These are phyloP conservation scores for Xylaria sp. DNA, from an alignment of 2,329 filamentous ascomycete species.

Conservation along the genomic window DNA sequence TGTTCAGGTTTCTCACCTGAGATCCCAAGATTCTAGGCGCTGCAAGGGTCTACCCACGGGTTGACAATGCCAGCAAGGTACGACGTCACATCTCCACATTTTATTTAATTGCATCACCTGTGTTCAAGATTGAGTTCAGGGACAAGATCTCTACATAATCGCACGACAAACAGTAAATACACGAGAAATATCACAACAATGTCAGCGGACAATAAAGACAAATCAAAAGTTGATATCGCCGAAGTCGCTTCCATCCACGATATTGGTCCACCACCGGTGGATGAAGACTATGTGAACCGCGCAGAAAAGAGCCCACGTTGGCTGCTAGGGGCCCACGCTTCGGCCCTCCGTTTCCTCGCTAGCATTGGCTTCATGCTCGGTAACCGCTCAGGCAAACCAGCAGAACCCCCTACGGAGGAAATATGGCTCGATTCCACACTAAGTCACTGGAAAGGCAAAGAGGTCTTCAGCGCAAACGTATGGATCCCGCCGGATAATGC, in stretches of 20 bases:
- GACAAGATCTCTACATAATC: constrained; percentile 29
- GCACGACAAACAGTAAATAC: constrained; percentile 29
- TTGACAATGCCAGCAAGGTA: neutral
- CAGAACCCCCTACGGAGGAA: constrained; percentile 35
- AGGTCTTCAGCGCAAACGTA: constrained; percentile 43
- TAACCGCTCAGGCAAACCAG: constrained; percentile 36
- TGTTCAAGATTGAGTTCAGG: constrained; percentile 25
- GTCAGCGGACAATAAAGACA: constrained; percentile 24
- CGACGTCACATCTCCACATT: constrained; percentile 29
- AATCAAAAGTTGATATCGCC: constrained; percentile 25
- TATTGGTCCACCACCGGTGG: constrained; percentile 40
- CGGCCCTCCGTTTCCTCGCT: constrained; percentile 40
- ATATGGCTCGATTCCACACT: constrained; percentile 47
- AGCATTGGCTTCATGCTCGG: constrained; percentile 42
- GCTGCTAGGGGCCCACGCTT: constrained; percentile 45
- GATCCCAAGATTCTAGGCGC: neutral
- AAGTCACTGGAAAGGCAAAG: constrained; percentile 41
- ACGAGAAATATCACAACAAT: constrained; percentile 18
- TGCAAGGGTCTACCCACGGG: neutral
- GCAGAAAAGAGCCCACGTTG: constrained; percentile 43
- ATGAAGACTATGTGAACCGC: constrained; percentile 43
- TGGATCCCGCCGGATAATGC: constrained; percentile 45
- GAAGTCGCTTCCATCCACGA: constrained; percentile 36
- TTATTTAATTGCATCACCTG: constrained; percentile 7
- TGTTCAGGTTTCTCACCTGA: neutral